Evolutionary conservation across 176 grass and related monocot genomes (phyloP), one percentile per base, ranked within the genome.

Genomic region (Luzula sylvatica): DNA sequence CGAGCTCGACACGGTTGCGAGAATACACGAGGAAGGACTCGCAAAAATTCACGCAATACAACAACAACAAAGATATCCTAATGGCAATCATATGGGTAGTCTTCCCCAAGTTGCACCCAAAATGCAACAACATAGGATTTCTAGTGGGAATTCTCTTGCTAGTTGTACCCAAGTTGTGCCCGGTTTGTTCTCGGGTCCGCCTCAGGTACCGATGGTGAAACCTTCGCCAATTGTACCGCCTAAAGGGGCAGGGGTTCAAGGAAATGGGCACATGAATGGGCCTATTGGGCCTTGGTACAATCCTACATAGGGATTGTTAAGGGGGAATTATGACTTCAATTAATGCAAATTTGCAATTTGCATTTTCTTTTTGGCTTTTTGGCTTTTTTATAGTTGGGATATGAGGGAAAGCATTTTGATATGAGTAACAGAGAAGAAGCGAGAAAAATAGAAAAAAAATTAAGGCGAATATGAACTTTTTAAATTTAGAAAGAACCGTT

Each of bases 21-120:
- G 71, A 50, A 90, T 98, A 65, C 85, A 98, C 5, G 85, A 98
- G 60, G 77, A 79, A 8, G 74, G 81, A 35, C 77, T 98, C 46
- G 70, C 74, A 53, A 67, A 80, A 70, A 98, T 98, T 58, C 69
- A 71, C 65, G 24, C 63, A 7, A 90, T 98, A 46, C 60, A 65
- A 48, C 30, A 4, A 35, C 30, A 35, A 35, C 30, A 35, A 35
- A 35, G 30, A 9, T 7, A 35, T 35, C 30, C 30, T 7, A 35
- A 35, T 9, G 30, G 30, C 7, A 35, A 35, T 35, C 9, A 4
- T 35, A 35, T 35, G 5, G 76, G 53, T 23, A 59, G 75, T 24
- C 38, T 77, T 2, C 77, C 81, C 39, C n/a, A n/a, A n/a, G n/a
- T n/a, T n/a, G n/a, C n/a, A n/a, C n/a, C n/a, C n/a, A n/a, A n/a